A percentile compares a stretch with the other conserved stretches of the same genome.
Evolutionary conservation across 768 basidiomycete species (phyloP).

Genomic region (Mycena leptocephala): DNA sequence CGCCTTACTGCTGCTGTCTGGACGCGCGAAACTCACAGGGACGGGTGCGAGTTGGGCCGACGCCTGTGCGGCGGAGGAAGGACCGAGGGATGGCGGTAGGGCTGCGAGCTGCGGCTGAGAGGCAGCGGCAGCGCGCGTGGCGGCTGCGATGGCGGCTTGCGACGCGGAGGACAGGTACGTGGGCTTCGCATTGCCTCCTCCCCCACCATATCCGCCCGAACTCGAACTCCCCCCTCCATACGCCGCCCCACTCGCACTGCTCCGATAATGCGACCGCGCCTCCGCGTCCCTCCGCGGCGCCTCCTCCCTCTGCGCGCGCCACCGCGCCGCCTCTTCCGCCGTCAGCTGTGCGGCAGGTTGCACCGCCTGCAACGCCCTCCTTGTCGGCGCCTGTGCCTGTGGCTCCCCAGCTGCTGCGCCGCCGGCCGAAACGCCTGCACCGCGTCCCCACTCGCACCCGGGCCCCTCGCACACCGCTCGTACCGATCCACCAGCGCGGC

Average conservation of each 20-base stretch:
- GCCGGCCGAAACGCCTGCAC: too few relatives aligned
- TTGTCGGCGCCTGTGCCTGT: too few relatives aligned
- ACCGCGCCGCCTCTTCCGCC: conserved; percentile 18
- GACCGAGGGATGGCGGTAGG: not conserved
- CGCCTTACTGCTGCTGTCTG: not conserved
- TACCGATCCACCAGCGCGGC: too few relatives aligned
- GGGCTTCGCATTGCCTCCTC: not conserved
- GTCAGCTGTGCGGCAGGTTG: too few relatives aligned
- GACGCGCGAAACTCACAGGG: not conserved
- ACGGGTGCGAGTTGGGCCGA: not conserved
- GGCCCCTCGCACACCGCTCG: too few relatives aligned
- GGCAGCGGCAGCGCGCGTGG: not conserved
- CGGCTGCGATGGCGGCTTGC: not conserved
- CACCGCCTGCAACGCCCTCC: too few relatives aligned
- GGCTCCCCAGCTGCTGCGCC: too few relatives aligned
- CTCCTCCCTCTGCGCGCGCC: conserved; percentile 25
- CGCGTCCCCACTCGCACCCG: too few relatives aligned
- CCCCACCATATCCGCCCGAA: not conserved
- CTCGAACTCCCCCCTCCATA: not conserved
- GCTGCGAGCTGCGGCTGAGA: too few relatives aligned
- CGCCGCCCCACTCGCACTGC: not conserved
- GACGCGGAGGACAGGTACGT: not conserved
- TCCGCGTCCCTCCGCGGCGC: conserved; percentile 2
- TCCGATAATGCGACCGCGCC: not conserved
- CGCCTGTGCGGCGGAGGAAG: not conserved